A percentile compares a stretch with the other conserved stretches of the same genome.
phyloP scores from a whole-genome alignment of 148 eudicot species.

The Drosera capensis region DNA sequence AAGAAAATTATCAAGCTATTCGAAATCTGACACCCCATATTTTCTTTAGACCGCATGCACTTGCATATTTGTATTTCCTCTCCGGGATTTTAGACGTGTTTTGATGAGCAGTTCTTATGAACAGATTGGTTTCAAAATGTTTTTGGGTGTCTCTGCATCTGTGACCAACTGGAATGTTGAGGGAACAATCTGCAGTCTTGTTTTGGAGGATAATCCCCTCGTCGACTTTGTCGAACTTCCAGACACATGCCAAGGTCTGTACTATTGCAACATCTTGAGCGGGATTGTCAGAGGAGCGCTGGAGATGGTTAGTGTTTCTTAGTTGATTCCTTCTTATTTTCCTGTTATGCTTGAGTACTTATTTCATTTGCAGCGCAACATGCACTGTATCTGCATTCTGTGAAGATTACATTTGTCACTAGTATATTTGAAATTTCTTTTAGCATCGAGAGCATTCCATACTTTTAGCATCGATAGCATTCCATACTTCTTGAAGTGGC shows the following conservation, averaged over 20 bases:
- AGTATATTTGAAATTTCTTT: no score
- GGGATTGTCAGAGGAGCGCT: constrained; percentile 92
- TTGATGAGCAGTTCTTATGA: constrained; percentile 1
- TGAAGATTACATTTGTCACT: no score
- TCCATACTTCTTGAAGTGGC: no score
- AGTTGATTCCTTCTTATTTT: not conserved
- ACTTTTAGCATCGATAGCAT: no score
- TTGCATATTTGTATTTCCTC: not conserved
- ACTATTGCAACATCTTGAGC: constrained; percentile 85
- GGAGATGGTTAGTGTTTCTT: constrained; percentile 59
- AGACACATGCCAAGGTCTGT: constrained; percentile 82
- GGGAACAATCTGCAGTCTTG: constrained; percentile 84
- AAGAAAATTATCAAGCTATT: no score
- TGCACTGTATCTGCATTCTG: not conserved
- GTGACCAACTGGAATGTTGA: constrained; percentile 85
- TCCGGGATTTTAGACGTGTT: not conserved
- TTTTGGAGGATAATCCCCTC: constrained; percentile 89
- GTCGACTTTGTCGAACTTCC: constrained; percentile 99
- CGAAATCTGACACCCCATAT: no score
- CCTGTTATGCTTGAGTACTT: not conserved
- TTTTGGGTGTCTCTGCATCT: constrained; percentile 77
- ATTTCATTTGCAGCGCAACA: not conserved
- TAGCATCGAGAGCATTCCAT: no score
- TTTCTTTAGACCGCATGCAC: not conserved
- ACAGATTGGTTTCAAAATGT: constrained; percentile 96